These are phyloP conservation scores for Fraxinus quadrangulata DNA, from an alignment of 257 asterid genomes.

Conservation along the genomic window DNA sequence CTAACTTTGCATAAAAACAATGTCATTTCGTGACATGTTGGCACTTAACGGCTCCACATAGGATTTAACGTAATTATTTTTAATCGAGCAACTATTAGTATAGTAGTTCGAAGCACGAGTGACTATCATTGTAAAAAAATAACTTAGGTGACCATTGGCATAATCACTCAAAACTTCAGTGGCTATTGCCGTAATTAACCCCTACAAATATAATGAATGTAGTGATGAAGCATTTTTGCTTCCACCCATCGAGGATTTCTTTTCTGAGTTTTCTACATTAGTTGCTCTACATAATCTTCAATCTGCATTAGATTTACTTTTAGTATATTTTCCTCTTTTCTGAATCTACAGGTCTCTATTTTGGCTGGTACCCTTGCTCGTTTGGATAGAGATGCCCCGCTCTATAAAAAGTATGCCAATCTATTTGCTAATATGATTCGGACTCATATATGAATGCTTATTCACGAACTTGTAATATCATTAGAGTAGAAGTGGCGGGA, in stretches of 20 bases:
- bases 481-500: constrained; percentile 18
- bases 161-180: too few species aligned
- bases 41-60: too few species aligned
- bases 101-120: too few species aligned
- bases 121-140: too few species aligned
- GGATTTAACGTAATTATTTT: too few species aligned
- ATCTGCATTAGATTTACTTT: constrained; percentile 18
- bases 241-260: background rate
- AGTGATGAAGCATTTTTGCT: background rate
- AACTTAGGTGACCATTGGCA: too few species aligned
- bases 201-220: background rate
- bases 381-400: constrained; percentile 98
- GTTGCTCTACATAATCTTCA: constrained; percentile 11
- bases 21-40: too few species aligned
- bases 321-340: constrained; percentile 25
- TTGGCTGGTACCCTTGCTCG: constrained; percentile 99
- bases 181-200: too few species aligned
- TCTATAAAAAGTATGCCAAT: constrained; percentile 74
- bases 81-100: too few species aligned
- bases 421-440: constrained; percentile 17
- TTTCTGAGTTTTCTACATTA: background rate
- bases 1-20: too few species aligned
- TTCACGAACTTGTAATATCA: constrained; percentile 16
- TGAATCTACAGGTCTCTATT: constrained; percentile 81
- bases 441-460: constrained; percentile 19